Evolutionary conservation across 1,139 yeast species (phyloP).

Genomic region (Pichia sp.): DNA sequence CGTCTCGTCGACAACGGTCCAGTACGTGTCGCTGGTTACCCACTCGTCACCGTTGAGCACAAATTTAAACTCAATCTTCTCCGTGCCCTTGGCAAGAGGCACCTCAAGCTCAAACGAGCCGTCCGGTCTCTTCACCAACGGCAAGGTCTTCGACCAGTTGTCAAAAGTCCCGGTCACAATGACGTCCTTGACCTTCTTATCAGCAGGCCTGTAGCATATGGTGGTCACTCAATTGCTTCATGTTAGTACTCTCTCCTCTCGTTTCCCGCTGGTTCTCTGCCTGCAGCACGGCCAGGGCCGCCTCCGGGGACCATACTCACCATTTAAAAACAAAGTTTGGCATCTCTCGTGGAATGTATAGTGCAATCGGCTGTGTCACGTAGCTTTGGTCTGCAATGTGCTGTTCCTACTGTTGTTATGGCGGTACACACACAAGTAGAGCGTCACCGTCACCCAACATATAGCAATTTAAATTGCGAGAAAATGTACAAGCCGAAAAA

Average conservation of each 20-base stretch:
- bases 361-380: not conserved
- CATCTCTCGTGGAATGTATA: not conserved
- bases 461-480: too few species aligned
- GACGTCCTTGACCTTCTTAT: conserved; percentile 50
- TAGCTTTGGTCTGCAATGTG: not conserved
- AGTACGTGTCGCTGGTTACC: conserved; percentile 47
- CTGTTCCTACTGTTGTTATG: too few species aligned
- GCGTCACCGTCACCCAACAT: too few species aligned
- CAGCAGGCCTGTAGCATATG: conserved; percentile 11
- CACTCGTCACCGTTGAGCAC: conserved; percentile 68
- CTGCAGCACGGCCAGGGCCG: too few species aligned
- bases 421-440: too few species aligned
- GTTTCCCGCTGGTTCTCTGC: too few species aligned
- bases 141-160: conserved; percentile 60
- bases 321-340: conserved; percentile 12
- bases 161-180: conserved; percentile 76
- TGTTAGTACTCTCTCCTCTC: not conserved
- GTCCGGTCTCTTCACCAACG: conserved; percentile 53
- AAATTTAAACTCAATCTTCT: conserved; percentile 56
- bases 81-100: conserved; percentile 40
- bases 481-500: too few species aligned
- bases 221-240: too few species aligned
- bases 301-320: conserved; percentile 4
- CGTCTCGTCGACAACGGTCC: conserved; percentile 41
- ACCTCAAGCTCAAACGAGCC: conserved; percentile 59